Evolutionary conservation across 768 basidiomycete species (phyloP).

Genomic region (Rhodotorula babjevae): DNA sequence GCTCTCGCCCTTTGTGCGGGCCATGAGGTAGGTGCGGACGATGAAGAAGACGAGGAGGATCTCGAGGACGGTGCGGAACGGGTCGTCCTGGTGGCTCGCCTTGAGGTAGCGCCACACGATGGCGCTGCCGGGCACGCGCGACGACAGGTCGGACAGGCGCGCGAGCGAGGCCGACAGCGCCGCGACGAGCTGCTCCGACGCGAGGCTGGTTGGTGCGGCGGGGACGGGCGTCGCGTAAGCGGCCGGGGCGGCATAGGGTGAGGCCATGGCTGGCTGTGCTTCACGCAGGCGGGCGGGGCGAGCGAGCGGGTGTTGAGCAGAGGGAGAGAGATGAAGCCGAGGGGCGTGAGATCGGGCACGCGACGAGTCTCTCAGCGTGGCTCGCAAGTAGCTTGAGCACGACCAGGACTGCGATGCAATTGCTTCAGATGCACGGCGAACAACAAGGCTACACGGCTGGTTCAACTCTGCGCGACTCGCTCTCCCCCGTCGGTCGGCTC

Average conservation of each 20-base stretch:
- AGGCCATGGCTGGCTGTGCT: background rate
- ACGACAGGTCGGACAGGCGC: constrained; percentile 14
- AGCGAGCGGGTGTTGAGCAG: background rate
- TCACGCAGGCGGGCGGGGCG: background rate
- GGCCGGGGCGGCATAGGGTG: background rate
- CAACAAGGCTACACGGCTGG: background rate
- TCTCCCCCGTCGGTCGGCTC: too few species aligned
- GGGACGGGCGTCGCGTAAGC: background rate
- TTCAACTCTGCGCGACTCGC: background rate
- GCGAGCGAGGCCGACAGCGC: constrained; percentile 18
- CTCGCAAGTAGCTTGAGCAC: background rate
- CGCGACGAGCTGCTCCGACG: constrained; percentile 51
- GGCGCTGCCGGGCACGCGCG: constrained; percentile 48
- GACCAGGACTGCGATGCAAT: background rate
- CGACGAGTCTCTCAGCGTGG: background rate
- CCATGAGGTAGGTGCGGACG: constrained; percentile 81
- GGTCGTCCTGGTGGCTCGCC: constrained; percentile 93
- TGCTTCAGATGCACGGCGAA: background rate
- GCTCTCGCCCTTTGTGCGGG: constrained; percentile 77
- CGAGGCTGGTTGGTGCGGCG: background rate
- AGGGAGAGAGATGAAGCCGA: background rate
- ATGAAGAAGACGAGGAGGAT: constrained; percentile 81
- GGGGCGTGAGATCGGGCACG: background rate
- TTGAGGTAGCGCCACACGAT: constrained; percentile 54
- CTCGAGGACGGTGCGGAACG: constrained; percentile 83